These are phyloP conservation scores for Hymenoscyphus occultus DNA, from an alignment of 2,329 filamentous ascomycete genomes.

Conservation along the genomic window DNA sequence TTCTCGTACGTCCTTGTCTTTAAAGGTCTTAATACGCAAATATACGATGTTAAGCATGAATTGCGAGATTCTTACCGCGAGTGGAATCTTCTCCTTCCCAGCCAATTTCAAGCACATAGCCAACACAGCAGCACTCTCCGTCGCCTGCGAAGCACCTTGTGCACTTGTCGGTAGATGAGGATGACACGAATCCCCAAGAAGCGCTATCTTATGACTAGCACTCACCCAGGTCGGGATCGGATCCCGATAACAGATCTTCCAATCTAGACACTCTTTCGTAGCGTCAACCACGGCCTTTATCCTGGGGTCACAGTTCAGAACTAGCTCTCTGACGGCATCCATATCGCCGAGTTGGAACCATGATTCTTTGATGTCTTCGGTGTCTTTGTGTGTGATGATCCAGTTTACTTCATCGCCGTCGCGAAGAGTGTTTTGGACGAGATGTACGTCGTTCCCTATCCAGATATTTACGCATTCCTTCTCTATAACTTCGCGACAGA, in stretches of 20 bases:
- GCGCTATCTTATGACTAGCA: slow-evolving; percentile 46
- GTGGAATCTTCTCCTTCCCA: slow-evolving; percentile 40
- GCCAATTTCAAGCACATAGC: slow-evolving; percentile 45
- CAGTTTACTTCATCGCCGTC: slow-evolving; percentile 45
- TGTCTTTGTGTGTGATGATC: slow-evolving; percentile 48
- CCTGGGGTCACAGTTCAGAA: slow-evolving; percentile 42
- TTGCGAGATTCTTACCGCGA: slow-evolving; percentile 36
- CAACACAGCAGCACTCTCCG: slow-evolving; percentile 49
- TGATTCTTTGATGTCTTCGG: slow-evolving; percentile 45
- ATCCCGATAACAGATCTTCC: slow-evolving; percentile 54
- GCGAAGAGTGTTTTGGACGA: slow-evolving; percentile 45
- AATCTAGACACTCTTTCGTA: slow-evolving; percentile 48
- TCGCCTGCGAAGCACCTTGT: slow-evolving; percentile 52
- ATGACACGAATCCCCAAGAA: slow-evolving; percentile 54
- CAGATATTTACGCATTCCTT: slow-evolving; percentile 46
- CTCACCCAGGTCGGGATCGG: slow-evolving; percentile 52
- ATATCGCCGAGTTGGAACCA: slow-evolving; percentile 49
- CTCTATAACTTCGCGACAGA: slow-evolving; percentile 42
- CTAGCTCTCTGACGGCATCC: slow-evolving; percentile 41
- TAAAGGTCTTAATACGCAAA: slow-evolving; percentile 4
- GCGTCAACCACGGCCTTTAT: slow-evolving; percentile 46
- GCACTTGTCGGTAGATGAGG: slow-evolving; percentile 52
- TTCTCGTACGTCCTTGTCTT: slow-evolving; percentile 45
- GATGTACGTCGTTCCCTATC: slow-evolving; percentile 44
- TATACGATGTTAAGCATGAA: background rate